Percentiles rank a stretch among this genome's conserved stretches.
Conservation (phyloP, 106 monocot genomes). For the Dendrobium catenatum region DNA sequence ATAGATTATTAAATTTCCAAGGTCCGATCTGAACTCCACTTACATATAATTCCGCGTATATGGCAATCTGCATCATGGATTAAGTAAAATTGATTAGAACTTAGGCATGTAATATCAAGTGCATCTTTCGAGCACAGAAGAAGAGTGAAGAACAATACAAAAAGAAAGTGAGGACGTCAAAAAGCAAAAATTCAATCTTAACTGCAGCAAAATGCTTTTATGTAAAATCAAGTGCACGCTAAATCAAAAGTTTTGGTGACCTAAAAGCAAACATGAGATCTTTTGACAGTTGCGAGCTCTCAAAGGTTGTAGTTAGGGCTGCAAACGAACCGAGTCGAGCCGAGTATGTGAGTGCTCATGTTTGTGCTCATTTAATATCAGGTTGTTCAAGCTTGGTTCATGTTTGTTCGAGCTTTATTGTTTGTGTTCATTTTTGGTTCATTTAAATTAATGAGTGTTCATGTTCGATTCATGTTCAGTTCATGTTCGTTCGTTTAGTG, state of each 20-base stretch:
- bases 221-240: neutral
- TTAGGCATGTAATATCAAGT: neutral
- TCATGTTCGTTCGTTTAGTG: too few relatives aligned
- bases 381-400: too few relatives aligned
- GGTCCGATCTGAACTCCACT: constrained; percentile 25
- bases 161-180: neutral
- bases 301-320: neutral
- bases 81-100: constrained; percentile 1
- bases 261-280: neutral
- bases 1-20: constrained; percentile 5
- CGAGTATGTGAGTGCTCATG: too few relatives aligned
- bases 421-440: too few relatives aligned
- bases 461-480: too few relatives aligned
- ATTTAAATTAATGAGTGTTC: too few relatives aligned
- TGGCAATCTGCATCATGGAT: constrained; percentile 52
- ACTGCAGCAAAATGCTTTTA: too few relatives aligned
- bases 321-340: too few relatives aligned
- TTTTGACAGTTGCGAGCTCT: neutral
- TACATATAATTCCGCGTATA: constrained; percentile 95
- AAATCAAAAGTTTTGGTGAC: neutral
- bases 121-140: neutral
- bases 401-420: too few relatives aligned
- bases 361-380: too few relatives aligned
- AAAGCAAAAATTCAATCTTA: neutral
- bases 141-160: neutral